Evolutionary conservation across 2,329 filamentous ascomycete genomes (phyloP), one percentile per base, ranked within the genome.

Genomic region (Aspergillus glaucus): DNA sequence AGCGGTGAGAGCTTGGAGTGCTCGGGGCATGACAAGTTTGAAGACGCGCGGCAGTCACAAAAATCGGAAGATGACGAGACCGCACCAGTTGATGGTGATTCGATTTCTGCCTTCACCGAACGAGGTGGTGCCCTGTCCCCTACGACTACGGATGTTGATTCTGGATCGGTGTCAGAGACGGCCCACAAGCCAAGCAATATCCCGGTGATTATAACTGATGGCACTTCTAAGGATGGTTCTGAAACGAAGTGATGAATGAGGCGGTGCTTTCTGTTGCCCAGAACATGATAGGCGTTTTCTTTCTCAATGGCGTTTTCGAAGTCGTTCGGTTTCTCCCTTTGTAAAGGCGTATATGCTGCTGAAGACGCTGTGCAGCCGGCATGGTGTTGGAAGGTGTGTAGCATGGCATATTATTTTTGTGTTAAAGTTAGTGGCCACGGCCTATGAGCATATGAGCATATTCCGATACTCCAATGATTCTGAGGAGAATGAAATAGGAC

Each of bases 1-100:
- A 21, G 53, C 14, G 44, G 43, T 3, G 55, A 55, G 3, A 64
- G 59, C 28, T 52, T 57, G 2, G 61, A 61, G 19, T 62, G 52
- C 46, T 61, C 56, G 1, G 61, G 58, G 40, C 51, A 41, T 34
- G 63, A 65, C 36, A 62, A 53, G n/a, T 49, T 56, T 22, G 17
- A 30, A 12, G 47, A 44, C 3, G 52, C 55, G n/a, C 50, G 51
- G 6, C 44, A 49, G 10, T 34, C 49, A 39, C 15, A 39, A 8
- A 15, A 19, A 17, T 19, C 7, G 19, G 39, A 41, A n/a, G 14
- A 19, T 14, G 39, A 24, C 8, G 15, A 36, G 15, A 21, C 19
- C 9, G 10, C 15, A 21, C 7, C 19, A 22, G 19, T 41, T 14
- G 12, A 14, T 15, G 19, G 8, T 21, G 39, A 41, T 19, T 14